Conservation (phyloP, 306 rosid genomes). For the Vigna angularis region DNA sequence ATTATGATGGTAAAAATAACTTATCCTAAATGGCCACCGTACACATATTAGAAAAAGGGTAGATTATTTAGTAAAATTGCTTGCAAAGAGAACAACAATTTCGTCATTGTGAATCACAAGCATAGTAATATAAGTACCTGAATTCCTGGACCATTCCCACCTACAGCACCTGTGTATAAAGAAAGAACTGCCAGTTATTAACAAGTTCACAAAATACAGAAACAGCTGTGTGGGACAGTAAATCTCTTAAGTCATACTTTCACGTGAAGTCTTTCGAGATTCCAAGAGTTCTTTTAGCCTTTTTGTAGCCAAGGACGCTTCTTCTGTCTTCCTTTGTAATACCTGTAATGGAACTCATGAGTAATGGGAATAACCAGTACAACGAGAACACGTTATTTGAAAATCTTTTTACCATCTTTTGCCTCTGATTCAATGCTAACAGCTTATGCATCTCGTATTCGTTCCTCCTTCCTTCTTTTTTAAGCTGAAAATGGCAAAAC, state of each 20-base stretch:
- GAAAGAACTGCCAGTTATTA: not conserved
- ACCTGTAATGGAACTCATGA: constrained; percentile 56
- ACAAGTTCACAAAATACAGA: constrained; percentile 6
- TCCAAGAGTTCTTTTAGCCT: constrained; percentile 91
- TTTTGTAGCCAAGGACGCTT: constrained; percentile 91
- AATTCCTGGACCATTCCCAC: constrained; percentile 75
- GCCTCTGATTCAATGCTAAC: constrained; percentile 91
- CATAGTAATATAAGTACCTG: constrained; percentile 62
- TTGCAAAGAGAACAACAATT: not conserved
- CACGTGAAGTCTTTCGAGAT: constrained; percentile 84
- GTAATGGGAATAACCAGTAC: constrained; percentile 29
- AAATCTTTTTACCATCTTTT: constrained; percentile 77
- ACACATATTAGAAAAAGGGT: not conserved
- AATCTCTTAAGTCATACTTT: constrained; percentile 57
- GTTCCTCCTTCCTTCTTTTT: constrained; percentile 96
- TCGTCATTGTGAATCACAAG: not conserved
- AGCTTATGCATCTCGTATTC: constrained; percentile 98
- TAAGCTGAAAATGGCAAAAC: constrained; percentile 71
- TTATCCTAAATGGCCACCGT: not conserved
- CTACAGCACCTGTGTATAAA: constrained; percentile 52
- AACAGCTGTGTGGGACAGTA: constrained; percentile 15
- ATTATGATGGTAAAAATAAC: not conserved
- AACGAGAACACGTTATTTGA: constrained; percentile 21
- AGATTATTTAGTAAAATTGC: not conserved
- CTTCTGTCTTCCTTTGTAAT: constrained; percentile 96